These are phyloP conservation scores for Chionographis japonica DNA, from an alignment of 106 monocot genomes.

Conservation along the genomic window DNA sequence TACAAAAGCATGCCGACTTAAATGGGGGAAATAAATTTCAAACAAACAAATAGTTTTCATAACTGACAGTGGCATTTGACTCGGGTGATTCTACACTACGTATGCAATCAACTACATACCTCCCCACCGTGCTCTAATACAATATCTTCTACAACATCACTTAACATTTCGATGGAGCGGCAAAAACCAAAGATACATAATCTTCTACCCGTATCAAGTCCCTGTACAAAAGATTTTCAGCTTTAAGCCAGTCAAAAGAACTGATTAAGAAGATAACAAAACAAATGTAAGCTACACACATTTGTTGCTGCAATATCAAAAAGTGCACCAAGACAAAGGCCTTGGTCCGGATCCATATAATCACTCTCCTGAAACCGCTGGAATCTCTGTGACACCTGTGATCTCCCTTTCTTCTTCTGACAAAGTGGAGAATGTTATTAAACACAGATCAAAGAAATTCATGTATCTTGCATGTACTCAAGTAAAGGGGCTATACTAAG, in stretches of 20 bases:
- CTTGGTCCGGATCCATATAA: slow-evolving; percentile 96
- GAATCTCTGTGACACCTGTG: slow-evolving; percentile 39
- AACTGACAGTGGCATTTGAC: not conserved
- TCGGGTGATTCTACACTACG: not conserved
- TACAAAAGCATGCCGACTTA: too few species aligned
- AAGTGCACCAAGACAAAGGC: slow-evolving; percentile 89
- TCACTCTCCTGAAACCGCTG: slow-evolving; percentile 77
- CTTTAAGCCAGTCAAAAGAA: not conserved
- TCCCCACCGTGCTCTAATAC: slow-evolving; percentile 97
- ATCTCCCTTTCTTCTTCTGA: slow-evolving; percentile 52
- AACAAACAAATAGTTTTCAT: too few species aligned
- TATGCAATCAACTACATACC: slow-evolving; percentile 31
- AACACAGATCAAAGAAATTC: not conserved
- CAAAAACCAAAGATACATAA: slow-evolving; percentile 96
- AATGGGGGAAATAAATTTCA: too few species aligned
- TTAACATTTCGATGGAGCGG: slow-evolving; percentile 94
- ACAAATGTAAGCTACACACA: slow-evolving; percentile 34
- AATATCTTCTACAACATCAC: slow-evolving; percentile 89
- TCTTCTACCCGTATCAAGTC: slow-evolving; percentile 81
- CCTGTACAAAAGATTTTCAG: slow-evolving; percentile 32
- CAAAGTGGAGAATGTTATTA: not conserved
- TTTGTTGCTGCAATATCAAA: slow-evolving; percentile 99
- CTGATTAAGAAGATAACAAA: not conserved
- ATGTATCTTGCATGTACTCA: too few species aligned
- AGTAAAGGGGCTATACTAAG: too few species aligned